Conservation (phyloP, 352 stramenopile genomes). For the Phytophthora capsici region DNA sequence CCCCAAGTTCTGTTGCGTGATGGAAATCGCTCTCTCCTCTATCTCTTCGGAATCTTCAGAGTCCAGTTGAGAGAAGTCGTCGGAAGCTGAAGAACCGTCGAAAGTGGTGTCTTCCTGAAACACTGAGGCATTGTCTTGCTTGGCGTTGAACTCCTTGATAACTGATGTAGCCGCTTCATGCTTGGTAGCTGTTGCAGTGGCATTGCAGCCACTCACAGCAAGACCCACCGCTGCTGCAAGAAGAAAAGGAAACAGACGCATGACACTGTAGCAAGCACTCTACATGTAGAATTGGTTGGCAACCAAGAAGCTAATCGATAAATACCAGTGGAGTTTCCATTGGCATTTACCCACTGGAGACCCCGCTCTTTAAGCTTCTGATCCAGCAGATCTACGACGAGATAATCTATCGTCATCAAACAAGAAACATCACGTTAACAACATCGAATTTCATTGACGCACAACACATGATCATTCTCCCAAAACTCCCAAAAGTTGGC, state of each 20-base stretch:
- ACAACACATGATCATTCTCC: slow-evolving; percentile 15
- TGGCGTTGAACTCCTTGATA: not conserved
- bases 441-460: slow-evolving; percentile 28
- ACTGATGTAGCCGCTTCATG: not conserved
- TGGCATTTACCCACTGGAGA: too few relatives aligned
- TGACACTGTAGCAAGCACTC: not conserved
- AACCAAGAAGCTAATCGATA: not conserved
- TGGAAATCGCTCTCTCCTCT: not conserved
- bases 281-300: not conserved
- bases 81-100: not conserved
- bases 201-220: not conserved
- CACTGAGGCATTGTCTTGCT: not conserved
- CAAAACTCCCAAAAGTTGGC: slow-evolving; percentile 11
- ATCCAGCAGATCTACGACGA: not conserved
- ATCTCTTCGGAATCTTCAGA: not conserved
- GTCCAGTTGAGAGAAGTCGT: not conserved
- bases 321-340: not conserved
- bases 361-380: not conserved
- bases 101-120: not conserved
- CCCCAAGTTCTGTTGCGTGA: too few relatives aligned
- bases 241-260: not conserved
- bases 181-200: not conserved
- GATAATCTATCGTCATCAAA: not conserved
- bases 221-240: not conserved
- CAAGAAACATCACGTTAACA: slow-evolving; percentile 1